Conservation (phyloP, 2,329 filamentous ascomycete species). For the Gnomoniopsis smithogilvyi region DNA sequence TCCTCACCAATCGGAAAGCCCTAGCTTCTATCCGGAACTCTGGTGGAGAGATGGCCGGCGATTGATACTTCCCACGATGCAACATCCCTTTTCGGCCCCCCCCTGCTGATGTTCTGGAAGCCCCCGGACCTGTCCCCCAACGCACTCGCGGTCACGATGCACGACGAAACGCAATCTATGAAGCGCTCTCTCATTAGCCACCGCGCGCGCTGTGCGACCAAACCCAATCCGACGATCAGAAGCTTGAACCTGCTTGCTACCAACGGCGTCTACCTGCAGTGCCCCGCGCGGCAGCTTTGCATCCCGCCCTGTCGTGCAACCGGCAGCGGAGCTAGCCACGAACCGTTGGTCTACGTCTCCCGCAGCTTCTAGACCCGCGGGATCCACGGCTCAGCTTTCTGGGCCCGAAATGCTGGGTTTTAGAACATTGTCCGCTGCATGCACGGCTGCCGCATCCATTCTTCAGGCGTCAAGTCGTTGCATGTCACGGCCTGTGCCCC, state of each 20-base stretch:
- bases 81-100: not conserved
- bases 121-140: no score
- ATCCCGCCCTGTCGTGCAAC: not conserved
- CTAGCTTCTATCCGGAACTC: not conserved
- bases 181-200: not conserved
- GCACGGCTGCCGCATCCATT: not conserved
- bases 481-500: not conserved
- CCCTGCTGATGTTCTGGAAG: not conserved
- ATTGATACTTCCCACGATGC: not conserved
- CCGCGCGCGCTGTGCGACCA: not conserved
- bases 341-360: not conserved
- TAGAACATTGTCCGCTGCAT: not conserved
- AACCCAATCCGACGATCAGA: not conserved
- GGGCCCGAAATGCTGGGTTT: not conserved
- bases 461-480: not conserved
- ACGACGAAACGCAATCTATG: not conserved
- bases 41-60: not conserved
- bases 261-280: conserved; percentile 1
- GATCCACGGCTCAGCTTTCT: not conserved
- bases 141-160: not conserved
- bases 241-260: not conserved
- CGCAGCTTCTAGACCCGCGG: not conserved
- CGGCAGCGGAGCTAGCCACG: not conserved
- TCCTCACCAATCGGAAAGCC: not conserved
- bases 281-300: not conserved